Evolutionary conservation across 768 basidiomycete species (phyloP).

Genomic region (Mycena venus): DNA sequence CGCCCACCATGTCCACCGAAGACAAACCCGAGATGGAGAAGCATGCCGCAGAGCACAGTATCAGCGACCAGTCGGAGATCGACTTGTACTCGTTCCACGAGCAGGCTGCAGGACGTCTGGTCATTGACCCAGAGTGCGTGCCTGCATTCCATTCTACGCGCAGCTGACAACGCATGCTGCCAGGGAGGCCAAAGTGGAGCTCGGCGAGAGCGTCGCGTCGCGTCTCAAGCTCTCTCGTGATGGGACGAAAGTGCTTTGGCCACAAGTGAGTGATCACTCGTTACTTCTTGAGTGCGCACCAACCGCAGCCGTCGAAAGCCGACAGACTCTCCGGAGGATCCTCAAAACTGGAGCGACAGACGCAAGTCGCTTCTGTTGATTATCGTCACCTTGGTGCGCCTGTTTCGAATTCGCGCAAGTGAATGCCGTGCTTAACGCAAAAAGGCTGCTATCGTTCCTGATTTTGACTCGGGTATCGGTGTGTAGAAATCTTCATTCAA

Average conservation of each 20-base stretch:
- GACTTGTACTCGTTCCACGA: slow-evolving; percentile 61
- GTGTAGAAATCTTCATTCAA: background rate
- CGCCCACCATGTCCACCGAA: slow-evolving; percentile 27
- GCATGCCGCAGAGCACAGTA: background rate
- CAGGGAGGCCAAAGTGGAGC: slow-evolving; percentile 69
- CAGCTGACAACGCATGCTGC: background rate
- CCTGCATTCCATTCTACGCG: background rate
- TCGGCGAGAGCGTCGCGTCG: slow-evolving; percentile 64
- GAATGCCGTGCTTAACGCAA: background rate
- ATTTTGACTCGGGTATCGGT: slow-evolving; percentile 72
- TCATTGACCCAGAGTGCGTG: slow-evolving; percentile 69
- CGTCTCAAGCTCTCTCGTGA: slow-evolving; percentile 64
- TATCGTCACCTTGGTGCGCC: slow-evolving; percentile 58
- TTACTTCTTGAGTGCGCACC: background rate
- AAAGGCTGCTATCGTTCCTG: slow-evolving; percentile 68
- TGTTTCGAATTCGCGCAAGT: too few relatives aligned
- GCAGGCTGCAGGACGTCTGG: slow-evolving; percentile 65
- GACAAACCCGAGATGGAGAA: slow-evolving; percentile 24
- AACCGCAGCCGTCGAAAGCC: slow-evolving; percentile 43
- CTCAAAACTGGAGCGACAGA: slow-evolving; percentile 62
- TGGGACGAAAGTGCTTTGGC: slow-evolving; percentile 71
- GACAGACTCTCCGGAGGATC: slow-evolving; percentile 46
- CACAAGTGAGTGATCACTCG: slow-evolving; percentile 47
- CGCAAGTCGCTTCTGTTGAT: slow-evolving; percentile 64
- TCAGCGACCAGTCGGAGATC: slow-evolving; percentile 39